Evolutionary conservation across 805 yeast species (phyloP).

Genomic region (Ogataea thermomethanolica): DNA sequence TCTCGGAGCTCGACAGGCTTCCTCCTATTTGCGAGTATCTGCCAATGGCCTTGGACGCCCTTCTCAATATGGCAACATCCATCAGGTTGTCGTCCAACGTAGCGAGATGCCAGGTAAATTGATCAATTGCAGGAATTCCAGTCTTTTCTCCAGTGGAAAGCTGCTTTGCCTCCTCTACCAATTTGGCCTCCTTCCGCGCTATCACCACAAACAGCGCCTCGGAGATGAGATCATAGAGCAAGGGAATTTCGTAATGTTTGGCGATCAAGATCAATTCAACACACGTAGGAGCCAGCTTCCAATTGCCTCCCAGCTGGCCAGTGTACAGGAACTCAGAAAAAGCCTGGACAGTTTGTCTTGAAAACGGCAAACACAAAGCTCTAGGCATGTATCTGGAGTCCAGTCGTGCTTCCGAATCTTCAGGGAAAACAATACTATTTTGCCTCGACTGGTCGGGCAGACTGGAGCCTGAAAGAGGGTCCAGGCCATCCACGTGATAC

Average conservation of each 20-base stretch:
- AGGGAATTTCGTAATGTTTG: slow-evolving; percentile 64
- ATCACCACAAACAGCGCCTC: slow-evolving; percentile 69
- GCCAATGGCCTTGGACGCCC: slow-evolving; percentile 37
- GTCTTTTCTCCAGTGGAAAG: slow-evolving; percentile 24
- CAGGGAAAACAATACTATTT: slow-evolving; percentile 15
- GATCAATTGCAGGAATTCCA: slow-evolving; percentile 36
- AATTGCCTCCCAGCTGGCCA: slow-evolving; percentile 73
- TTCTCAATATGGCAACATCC: slow-evolving; percentile 51
- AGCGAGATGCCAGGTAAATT: slow-evolving; percentile 52
- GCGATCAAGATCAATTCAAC: slow-evolving; percentile 61
- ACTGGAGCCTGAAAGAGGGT: not conserved
- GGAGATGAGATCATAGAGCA: slow-evolving; percentile 63
- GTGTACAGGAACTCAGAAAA: slow-evolving; percentile 72
- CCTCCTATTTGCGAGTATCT: slow-evolving; percentile 11
- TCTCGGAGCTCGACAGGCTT: slow-evolving; percentile 4
- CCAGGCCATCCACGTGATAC: not conserved
- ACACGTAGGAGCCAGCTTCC: slow-evolving; percentile 69
- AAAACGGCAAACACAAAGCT: slow-evolving; percentile 63
- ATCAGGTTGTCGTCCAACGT: slow-evolving; percentile 65
- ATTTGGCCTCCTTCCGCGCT: slow-evolving; percentile 60
- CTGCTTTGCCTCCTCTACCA: slow-evolving; percentile 39
- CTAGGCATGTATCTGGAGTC: slow-evolving; percentile 69
- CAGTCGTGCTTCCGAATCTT: slow-evolving; percentile 26
- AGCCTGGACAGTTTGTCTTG: slow-evolving; percentile 58
- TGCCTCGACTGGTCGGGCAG: slow-evolving; percentile 3